Conservation (phyloP, 257 asterid species). For the Leonotis leonurus region DNA sequence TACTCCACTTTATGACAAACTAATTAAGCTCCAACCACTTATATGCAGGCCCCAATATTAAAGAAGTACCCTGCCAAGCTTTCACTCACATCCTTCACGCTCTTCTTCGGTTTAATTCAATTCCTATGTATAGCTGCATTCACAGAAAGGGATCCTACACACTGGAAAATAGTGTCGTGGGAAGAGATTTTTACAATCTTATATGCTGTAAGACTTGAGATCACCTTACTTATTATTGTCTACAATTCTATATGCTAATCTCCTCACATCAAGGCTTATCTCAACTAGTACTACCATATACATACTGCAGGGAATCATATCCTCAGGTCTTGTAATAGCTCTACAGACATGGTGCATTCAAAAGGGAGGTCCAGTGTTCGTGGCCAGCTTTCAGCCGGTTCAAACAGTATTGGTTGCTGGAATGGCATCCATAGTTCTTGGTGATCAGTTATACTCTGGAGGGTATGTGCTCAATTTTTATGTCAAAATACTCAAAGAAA, state of each 20-base stretch:
- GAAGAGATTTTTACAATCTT: conserved; percentile 66
- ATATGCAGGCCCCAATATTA: conserved; percentile 69
- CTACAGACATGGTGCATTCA: conserved; percentile 92
- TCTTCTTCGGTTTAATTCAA: conserved; percentile 75
- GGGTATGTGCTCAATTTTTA: conserved; percentile 41
- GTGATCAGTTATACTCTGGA: conserved; percentile 66
- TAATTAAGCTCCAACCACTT: conserved; percentile 1
- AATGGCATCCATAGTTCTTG: conserved; percentile 68
- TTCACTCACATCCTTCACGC: conserved; percentile 74
- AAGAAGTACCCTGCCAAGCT: conserved; percentile 88
- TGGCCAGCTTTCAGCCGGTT: conserved; percentile 85
- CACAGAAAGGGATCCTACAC: conserved; percentile 54
- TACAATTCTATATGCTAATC: neutral
- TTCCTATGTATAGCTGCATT: conserved; percentile 76
- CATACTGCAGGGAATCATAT: conserved; percentile 63
- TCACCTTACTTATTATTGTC: conserved; percentile 3
- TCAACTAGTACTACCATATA: conserved; percentile 6
- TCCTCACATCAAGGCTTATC: neutral
- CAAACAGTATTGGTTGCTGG: conserved; percentile 78
- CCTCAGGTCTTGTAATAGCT: conserved; percentile 70
- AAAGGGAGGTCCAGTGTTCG: conserved; percentile 87
- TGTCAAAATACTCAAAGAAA: neutral
- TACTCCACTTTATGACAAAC: neutral
- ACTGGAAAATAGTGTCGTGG: conserved; percentile 61
- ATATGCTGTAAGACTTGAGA: conserved; percentile 53